These are phyloP conservation scores for Ophiosphaerella korrae DNA, from an alignment of 2,329 filamentous ascomycete genomes.

Conservation along the genomic window DNA sequence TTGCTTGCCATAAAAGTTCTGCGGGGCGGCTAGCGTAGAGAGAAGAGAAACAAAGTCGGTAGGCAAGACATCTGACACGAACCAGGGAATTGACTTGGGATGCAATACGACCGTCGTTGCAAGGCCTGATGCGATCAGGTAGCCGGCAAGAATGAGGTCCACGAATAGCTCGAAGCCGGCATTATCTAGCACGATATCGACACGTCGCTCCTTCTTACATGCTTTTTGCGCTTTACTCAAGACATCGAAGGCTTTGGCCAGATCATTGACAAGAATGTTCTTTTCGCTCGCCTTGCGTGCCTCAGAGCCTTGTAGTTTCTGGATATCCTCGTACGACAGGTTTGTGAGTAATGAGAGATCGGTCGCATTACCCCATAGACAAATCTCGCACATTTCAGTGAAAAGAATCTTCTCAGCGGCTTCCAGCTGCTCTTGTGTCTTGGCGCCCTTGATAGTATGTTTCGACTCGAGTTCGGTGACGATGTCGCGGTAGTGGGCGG, in stretches of 20 bases:
- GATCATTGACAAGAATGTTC: conserved; percentile 90
- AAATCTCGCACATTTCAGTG: conserved; percentile 93
- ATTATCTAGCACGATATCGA: conserved; percentile 96
- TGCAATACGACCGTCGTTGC: conserved; percentile 88
- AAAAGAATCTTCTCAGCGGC: conserved; percentile 80
- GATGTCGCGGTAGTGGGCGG: conserved; percentile 76
- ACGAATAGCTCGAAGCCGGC: conserved; percentile 97
- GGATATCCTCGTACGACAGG: conserved; percentile 92
- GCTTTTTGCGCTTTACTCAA: conserved; percentile 69
- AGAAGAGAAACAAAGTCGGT: conserved; percentile 84
- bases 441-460: conserved; percentile 48
- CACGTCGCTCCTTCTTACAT: conserved; percentile 69
- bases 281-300: conserved; percentile 85
- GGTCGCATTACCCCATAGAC: conserved; percentile 95
- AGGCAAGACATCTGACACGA: conserved; percentile 92
- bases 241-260: conserved; percentile 71
- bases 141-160: conserved; percentile 89
- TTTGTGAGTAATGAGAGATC: conserved; percentile 90
- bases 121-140: conserved; percentile 80
- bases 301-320: conserved; percentile 89
- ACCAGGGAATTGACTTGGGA: conserved; percentile 96
- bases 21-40: conserved; percentile 76
- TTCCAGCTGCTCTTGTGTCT: conserved; percentile 59
- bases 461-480: conserved; percentile 67
- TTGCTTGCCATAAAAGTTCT: conserved; percentile 76